Base-by-base conservation (phyloP, 2,329 filamentous ascomycete species). In the Elsinoe arachidis region DNA sequence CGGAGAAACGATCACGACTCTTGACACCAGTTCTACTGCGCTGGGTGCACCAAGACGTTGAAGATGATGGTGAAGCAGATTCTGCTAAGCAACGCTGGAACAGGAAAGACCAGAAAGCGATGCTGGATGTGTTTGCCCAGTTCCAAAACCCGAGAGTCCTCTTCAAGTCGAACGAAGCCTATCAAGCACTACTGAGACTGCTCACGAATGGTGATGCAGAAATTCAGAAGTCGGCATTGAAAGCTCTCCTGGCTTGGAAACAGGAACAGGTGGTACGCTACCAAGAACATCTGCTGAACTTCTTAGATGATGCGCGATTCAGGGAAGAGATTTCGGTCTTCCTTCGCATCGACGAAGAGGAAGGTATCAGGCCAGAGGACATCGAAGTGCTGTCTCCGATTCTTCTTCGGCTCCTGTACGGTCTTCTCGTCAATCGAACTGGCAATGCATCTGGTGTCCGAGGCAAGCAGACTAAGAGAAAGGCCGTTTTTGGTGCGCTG, bases 311-410 rank as follows among this genome's bases (percentile, higher is more conserved):
- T 61, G 85, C 88, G 21, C 82, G 88, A 51, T 96, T 97, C 73
- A 89, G 90, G 67, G 93, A 97, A 66, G 92, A 97, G 68, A 79
- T 99, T n/a, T 86, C 90, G 0, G 83, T 93, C 3, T 87, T 99
- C 62, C 80, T 99, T 55, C 66, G 90, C 66, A 81, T 86, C 14
- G 85, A 88, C 15, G 67, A 74, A 21, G 75, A 82, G 38, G 76
- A 81, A 60, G 84, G 84, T 58, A 73, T 85, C 56, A 86, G 96
- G 62, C 84, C 85, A 63, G 75, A 84, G 5, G 90, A 99, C 67
- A 83, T 87, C 7, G 66, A 75, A 2, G 81, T 83, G 46, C 72
- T 96, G 35, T 88, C 97, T 78, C 92, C 93, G 1, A 82, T 99
- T 4, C 77, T 99, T 23, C 80, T 99, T 34, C 82, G 91, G 51